Base-by-base conservation (phyloP, 768 basidiomycete species). In the Phylloporus scabripes region DNA sequence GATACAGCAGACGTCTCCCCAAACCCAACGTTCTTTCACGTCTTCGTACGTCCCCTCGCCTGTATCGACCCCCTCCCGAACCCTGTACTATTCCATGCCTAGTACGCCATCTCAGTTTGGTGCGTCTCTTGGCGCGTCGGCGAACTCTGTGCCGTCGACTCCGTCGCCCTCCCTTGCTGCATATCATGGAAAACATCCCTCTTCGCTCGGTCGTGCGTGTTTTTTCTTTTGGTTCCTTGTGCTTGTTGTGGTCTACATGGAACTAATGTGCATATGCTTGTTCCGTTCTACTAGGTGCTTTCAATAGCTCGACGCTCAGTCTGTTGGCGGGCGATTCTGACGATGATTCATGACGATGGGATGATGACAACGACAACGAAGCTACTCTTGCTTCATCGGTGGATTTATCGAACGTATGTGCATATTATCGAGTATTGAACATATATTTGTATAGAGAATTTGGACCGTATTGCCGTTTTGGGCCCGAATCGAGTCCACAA, bases 51-150 rank as follows among this genome's bases (percentile, higher is more conserved):
- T 58, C 41, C 33, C 49, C 29, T 67, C 65, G 47, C 65, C 61
- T 20, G 54, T 48, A 12, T 70, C 64, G 49, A 66, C 66, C 1
- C 68, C 60, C 24, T 67, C 66, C 20, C 66, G 62, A 20, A 70
- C 65, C 33, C 42, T 66, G 48, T 58, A 63, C 3, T 68, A 67
- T 49, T 60, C 67, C 21, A 63, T 66, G 53, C 66, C 66, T 14
- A 71, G 70, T 20, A 70, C 71, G 1, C 64, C 72, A 0, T 70
- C 73, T n/a, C 68, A 72, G 0, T 56, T 71, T 51, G 51, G 69
- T 45, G 43, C 44, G 52, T 74, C 71, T 41, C 60, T 68, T 5
- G 66, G 60, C 4, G 63, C 63, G 2, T 62, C 65, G 1, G 53
- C 66, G 4, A 33, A 49, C 54, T 51, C 68, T 44, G 50, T 57